Conservation (phyloP, 768 basidiomycete species). For the Hypsizygus marmoreus region DNA sequence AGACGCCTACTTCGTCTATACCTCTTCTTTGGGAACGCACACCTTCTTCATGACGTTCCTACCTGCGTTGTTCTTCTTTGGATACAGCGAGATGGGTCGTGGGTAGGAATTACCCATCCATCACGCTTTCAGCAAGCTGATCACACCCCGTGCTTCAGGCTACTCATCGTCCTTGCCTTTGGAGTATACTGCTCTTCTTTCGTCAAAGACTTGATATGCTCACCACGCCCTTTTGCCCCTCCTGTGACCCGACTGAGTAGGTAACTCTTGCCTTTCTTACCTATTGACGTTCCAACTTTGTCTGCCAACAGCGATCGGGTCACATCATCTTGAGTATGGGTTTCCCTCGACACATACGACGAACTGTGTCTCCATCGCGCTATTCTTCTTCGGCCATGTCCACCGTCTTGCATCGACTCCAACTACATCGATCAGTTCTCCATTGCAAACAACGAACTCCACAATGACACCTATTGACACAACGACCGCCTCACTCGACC, state of each 20-base stretch:
- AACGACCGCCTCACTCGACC: constrained; percentile 21
- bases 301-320: constrained; percentile 59
- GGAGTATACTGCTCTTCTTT: constrained; percentile 90
- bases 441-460: not conserved
- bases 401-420: constrained; percentile 49
- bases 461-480: constrained; percentile 8
- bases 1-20: constrained; percentile 83
- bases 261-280: constrained; percentile 21
- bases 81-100: constrained; percentile 65
- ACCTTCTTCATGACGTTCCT: constrained; percentile 93
- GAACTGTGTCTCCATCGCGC: constrained; percentile 85
- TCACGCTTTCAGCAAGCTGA: not conserved
- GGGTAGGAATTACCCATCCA: constrained; percentile 52
- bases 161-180: constrained; percentile 68
- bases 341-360: constrained; percentile 96
- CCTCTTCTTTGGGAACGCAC: constrained; percentile 79
- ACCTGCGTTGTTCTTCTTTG: constrained; percentile 89
- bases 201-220: constrained; percentile 86
- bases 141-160: constrained; percentile 36
- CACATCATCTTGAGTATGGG: constrained; percentile 88
- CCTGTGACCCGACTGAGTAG: constrained; percentile 88
- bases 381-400: constrained; percentile 69
- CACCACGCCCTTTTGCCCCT: constrained; percentile 87
- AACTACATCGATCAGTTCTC: constrained; percentile 11
- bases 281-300: not conserved